Evolutionary conservation across 345 rosid species (phyloP), one percentile per base, ranked within the genome.

Genomic region (Hibiscus mutabilis): DNA sequence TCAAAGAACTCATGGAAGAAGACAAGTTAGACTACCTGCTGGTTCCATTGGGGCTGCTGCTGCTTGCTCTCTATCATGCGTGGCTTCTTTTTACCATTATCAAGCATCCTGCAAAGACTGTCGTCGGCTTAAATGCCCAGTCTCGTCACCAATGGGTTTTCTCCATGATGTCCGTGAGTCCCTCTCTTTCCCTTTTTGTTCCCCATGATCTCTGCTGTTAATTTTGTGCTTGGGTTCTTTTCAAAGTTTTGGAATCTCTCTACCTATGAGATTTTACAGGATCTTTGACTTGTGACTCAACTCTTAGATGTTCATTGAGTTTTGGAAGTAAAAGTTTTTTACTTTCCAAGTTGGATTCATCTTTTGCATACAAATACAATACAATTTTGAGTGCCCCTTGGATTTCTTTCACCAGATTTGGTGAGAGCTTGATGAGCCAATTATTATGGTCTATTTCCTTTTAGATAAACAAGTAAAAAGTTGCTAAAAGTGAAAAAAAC

Each of bases 121-220:
- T 86, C 6, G 72, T 92, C 22, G 91, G 94, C 33, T 82, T 90
- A 73, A 91, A 94, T 77, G 87, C 96, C n/a, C 87, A 87, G 72
- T 80, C 95, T 78, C 89, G 97, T 77, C 83, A 73, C 69, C 93
- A 84, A 73, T 94, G 98, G 98, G 93, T 91, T 69, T 78, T 72
- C 78, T 77, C 88, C 68, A 80, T 91, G 74, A 91, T 94, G 96
- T 31, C 82, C 53, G 97, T 94, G 51, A 69, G 86, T 75, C 57
- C 68, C 27, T 18, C 19, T 68, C 58, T 44, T 9, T n/a, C 63
- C 52, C 40, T 1, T 18, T 46, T 9, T 37, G 1, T 15, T 10
- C 6, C 2, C 44, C 24, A 40, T 59, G 18, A 16, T 40, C 10
- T 40, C 16, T 37, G n/a, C 49, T 19, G 0, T 25, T 66, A 47